Base-by-base conservation (phyloP, 106 monocot genomes). In the Platanthera guangdongensis region DNA sequence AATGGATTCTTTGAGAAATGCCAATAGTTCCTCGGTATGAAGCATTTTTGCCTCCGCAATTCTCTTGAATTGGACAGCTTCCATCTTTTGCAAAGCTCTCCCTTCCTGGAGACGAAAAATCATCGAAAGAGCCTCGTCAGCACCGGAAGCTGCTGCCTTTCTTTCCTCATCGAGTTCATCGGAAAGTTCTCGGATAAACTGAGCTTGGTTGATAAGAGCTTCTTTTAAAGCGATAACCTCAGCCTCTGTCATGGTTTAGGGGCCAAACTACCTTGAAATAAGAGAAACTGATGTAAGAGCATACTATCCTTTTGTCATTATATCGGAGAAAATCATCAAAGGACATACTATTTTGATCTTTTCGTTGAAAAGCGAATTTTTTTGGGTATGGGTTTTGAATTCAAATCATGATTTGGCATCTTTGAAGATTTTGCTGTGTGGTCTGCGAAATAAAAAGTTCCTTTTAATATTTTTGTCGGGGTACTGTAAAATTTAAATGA, bases 91-190 rank as follows among this genome's bases (percentile, higher is more conserved):
- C 32, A 51, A 12, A 25, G 86, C 80, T 50, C 73, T 82, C 73
- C 82, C 80, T 76, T 48, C 80, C 64, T 84, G 84, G 16, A 88
- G 84, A 11, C 84, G 84, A 73, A 84, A 74, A 45, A 88, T 88
- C 84, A 84, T 88, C 16, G 87, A 88, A 18, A 88, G 53, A 51
- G 87, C 82, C 73, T 87, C 86, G 48, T 57, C 80, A 49, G 75
- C 80, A 18, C 83, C 83, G 48, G 78, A 68, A 68, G 86, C 77
- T 39, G 83, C 83, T 64, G 86, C 86, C 71, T 80, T 74, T 54
- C 86, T 83, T 83, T 86, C 86, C 77, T 82, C 82, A 47, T 86
- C 86, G 8, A 86, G 73, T 73, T 86, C 86, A 57, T 47, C 50
- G 4, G 53, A 60, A 59, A 82, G 82, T 65, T 77, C 82, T 45